A percentile compares a stretch with the other conserved stretches of the same genome.
Conservation (phyloP, 202 grass and related monocot species). For the Thinopyrum obtusiflorum region DNA sequence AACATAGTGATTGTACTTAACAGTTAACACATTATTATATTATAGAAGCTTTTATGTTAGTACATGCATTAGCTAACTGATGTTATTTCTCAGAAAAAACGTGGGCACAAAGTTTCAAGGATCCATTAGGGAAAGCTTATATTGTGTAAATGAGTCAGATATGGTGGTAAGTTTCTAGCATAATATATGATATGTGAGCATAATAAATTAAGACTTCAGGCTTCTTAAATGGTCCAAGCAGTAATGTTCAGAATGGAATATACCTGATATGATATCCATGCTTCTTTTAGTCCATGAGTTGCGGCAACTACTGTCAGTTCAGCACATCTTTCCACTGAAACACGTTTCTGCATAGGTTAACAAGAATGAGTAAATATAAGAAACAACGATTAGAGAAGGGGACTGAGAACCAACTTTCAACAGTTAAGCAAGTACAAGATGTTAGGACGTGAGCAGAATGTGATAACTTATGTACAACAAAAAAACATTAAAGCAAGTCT, state of each 20-base stretch:
- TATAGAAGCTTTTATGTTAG: not conserved
- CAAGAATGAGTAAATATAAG: not conserved
- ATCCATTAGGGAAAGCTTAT: not conserved
- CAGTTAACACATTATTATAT: not conserved
- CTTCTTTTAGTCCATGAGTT: conserved; percentile 94
- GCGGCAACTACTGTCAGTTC: conserved; percentile 86
- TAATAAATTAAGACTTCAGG: not conserved
- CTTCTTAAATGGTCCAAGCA: not conserved
- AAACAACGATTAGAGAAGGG: conserved; percentile 7
- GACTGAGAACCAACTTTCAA: not conserved
- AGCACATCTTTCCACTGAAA: conserved; percentile 82
- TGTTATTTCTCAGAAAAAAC: not conserved
- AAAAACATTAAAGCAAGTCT: not conserved
- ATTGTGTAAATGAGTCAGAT: not conserved
- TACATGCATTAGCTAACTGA: not conserved
- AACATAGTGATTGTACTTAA: not conserved
- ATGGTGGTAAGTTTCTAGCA: not conserved
- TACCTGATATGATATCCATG: conserved; percentile 99
- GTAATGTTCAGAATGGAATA: conserved; percentile 25
- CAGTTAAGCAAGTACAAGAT: not conserved
- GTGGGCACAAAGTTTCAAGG: not conserved
- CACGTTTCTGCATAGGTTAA: conserved; percentile 57
- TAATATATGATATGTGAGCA: not conserved
- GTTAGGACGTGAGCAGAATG: not conserved
- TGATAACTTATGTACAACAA: not conserved